Conservation (phyloP, 352 stramenopile species). For the Globisporangium okanoganense region DNA sequence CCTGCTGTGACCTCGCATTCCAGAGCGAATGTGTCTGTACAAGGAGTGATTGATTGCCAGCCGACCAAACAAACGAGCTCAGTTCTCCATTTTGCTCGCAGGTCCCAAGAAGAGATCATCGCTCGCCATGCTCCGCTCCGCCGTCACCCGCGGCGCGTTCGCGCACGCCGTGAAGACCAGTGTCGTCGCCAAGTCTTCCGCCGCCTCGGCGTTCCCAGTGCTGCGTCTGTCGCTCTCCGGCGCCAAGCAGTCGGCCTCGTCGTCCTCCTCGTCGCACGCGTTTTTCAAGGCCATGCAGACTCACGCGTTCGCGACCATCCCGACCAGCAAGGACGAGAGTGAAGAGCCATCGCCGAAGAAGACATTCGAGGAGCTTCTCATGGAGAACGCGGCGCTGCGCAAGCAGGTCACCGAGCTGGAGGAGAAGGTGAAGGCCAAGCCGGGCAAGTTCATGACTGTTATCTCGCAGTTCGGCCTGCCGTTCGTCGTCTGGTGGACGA, state of each 20-base stretch:
- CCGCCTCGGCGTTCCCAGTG: conserved; percentile 7
- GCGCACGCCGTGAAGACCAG: conserved; percentile 6
- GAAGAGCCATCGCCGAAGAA: conserved; percentile 23
- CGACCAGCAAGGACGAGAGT: conserved; percentile 25
- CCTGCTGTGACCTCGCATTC: not conserved
- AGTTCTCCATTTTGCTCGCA: not conserved
- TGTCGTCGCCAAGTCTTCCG: not conserved
- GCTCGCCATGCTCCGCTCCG: conserved; percentile 11
- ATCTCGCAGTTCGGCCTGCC: conserved; percentile 85
- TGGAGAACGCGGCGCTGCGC: conserved; percentile 70
- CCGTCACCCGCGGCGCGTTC: conserved; percentile 10
- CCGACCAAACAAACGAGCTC: not conserved
- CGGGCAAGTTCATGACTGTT: conserved; percentile 67
- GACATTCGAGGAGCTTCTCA: conserved; percentile 70
- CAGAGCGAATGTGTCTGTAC: not conserved
- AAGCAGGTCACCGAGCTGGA: conserved; percentile 64
- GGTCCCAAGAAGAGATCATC: not conserved
- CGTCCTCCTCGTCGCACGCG: conserved; percentile 5
- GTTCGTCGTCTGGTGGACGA: conserved; percentile 82
- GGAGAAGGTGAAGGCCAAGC: conserved; percentile 59
- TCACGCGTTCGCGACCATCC: conserved; percentile 51
- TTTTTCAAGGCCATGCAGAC: conserved; percentile 31
- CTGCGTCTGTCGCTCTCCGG: conserved; percentile 12
- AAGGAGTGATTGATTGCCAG: not conserved
- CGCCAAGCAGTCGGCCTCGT: conserved; percentile 1